Conservation (phyloP, 177 flowering plant species). For the Telopea speciosissima region DNA sequence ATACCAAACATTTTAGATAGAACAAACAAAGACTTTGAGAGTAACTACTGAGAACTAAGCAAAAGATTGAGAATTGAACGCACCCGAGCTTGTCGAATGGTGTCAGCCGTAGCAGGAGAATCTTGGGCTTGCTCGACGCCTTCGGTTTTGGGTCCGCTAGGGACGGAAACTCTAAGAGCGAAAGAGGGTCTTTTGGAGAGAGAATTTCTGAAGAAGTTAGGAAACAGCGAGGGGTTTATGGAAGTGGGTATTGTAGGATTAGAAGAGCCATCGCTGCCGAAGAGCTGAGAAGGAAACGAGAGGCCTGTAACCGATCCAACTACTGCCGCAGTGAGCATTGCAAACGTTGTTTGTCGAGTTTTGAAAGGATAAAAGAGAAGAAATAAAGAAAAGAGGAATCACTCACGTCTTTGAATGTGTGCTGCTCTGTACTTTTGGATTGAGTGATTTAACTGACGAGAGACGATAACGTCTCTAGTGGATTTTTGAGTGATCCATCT, state of each 20-base stretch:
- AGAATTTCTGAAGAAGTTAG: slow-evolving; percentile 4
- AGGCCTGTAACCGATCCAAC: slow-evolving; percentile 15
- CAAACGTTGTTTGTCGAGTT: neutral
- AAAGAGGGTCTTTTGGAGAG: slow-evolving; percentile 3
- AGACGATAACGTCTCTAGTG: neutral
- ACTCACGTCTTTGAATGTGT: neutral
- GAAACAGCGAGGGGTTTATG: slow-evolving; percentile 2
- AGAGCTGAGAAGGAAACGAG: slow-evolving; percentile 10
- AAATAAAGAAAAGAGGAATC: neutral
- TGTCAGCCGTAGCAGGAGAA: slow-evolving; percentile 10
- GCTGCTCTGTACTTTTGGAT: no score
- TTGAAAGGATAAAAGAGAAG: neutral
- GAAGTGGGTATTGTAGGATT: slow-evolving; percentile 1
- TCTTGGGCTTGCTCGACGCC: slow-evolving; percentile 16
- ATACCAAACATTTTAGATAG: neutral
- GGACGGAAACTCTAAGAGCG: slow-evolving; percentile 15
- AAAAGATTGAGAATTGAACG: slow-evolving; percentile 3
- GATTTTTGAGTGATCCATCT: neutral
- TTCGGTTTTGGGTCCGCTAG: slow-evolving; percentile 15
- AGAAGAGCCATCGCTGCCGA: slow-evolving; percentile 6
- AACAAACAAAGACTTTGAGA: neutral
- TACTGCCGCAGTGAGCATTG: slow-evolving; percentile 11
- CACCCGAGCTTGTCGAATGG: slow-evolving; percentile 32
- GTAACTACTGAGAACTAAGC: neutral
- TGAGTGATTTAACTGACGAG: neutral